These are phyloP conservation scores for Bimuria novae-zelandiae DNA, from an alignment of 2,329 filamentous ascomycete genomes.

Conservation along the genomic window DNA sequence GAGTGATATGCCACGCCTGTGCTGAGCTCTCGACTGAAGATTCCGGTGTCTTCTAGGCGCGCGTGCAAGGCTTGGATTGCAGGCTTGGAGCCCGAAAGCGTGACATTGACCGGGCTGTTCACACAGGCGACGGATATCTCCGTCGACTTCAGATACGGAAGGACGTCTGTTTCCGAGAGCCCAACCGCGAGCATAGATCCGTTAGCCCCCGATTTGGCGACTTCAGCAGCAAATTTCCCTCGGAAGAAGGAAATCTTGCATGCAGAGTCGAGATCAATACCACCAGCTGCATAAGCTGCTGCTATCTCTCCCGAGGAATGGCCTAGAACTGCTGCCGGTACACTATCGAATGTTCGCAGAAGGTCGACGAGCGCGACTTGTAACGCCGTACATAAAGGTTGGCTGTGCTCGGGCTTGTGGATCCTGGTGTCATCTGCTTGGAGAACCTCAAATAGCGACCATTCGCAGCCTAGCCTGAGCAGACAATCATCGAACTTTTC, in stretches of 20 bases:
- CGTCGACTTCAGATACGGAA: slow-evolving; percentile 20
- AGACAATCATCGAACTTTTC: not conserved
- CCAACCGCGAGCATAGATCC: slow-evolving; percentile 5
- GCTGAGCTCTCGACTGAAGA: slow-evolving; percentile 46
- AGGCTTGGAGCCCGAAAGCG: slow-evolving; percentile 48
- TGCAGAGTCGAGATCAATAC: slow-evolving; percentile 17
- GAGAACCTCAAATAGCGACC: not conserved
- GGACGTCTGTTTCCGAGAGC: not conserved
- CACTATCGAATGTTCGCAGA: slow-evolving; percentile 13
- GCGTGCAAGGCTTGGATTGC: slow-evolving; percentile 40
- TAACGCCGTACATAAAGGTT: slow-evolving; percentile 21
- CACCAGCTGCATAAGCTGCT: slow-evolving; percentile 17
- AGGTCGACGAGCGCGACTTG: slow-evolving; percentile 26
- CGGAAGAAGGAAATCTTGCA: slow-evolving; percentile 22
- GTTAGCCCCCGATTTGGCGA: not conserved
- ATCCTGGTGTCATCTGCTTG: not conserved
- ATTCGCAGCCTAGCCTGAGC: not conserved
- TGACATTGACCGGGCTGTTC: slow-evolving; percentile 31
- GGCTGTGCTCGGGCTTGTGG: slow-evolving; percentile 16
- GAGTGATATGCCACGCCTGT: slow-evolving; percentile 53
- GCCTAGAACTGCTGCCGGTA: slow-evolving; percentile 17
- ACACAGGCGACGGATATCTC: slow-evolving; percentile 18
- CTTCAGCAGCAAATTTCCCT: slow-evolving; percentile 7
- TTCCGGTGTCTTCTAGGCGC: slow-evolving; percentile 38
- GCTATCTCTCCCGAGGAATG: slow-evolving; percentile 30